Base-by-base conservation (phyloP, 2,329 filamentous ascomycete species). In the Bipolaris zeicola region DNA sequence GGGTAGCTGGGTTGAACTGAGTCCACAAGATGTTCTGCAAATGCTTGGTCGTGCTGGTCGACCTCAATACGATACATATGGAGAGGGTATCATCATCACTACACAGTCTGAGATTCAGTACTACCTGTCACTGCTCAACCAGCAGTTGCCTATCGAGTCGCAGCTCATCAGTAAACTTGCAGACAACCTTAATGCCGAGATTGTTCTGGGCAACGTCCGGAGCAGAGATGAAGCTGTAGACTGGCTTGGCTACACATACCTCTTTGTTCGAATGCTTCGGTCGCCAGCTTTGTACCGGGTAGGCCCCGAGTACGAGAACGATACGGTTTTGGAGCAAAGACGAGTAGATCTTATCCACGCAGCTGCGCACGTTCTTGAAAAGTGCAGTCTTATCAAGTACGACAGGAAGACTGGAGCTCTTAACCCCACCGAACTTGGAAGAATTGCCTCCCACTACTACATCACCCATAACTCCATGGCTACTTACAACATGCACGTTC, bases 11-110 rank as follows among this genome's bases (percentile, higher is more conserved):
- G 93, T 99, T 18, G 96, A 99, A 75, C 79, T 99, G 51, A 97
- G 93, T 71, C 95, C 95, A 11, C 95, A 99, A 75, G 95, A 99
- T 78, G 94, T 99, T 34, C 82, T 99, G 48, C 95, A 99, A 76
- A 99, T 99, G 96, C 87, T 99, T 69, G 95, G 95, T 71, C 92
- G 95, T 83, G 96, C 95, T 51, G 95, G 95, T 74, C 87, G 95
- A 65, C 95, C 95, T 26, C 96, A 99, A 71, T 99, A 92, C 73
- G 95, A 99, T 74, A 97, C 92, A 0, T 99, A 96, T 71, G 95
- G 95, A 73, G 95, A 99, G 77, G 95, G 95, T 74, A 98, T 99
- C 70, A 98, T 99, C 73, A 97, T 99, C 68, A 99, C 95, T 0
- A 95, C 92, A 0, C 94, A 98, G 72, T 85, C 84, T 47, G 96